Conservation (phyloP, 164 flowering plant species). For the Chloranthus sessilifolius region DNA sequence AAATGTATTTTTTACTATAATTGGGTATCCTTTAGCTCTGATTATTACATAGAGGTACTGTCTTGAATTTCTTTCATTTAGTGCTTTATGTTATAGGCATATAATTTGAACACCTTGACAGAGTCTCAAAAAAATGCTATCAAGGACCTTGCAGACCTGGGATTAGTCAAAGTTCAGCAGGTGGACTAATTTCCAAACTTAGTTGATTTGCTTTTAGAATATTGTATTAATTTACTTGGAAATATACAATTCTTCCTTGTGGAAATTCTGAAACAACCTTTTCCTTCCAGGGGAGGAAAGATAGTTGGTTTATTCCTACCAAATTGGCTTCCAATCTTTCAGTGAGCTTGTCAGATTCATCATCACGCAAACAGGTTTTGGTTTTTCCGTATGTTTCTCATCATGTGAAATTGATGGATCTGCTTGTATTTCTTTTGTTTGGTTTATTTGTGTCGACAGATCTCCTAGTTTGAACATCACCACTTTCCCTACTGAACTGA, state of each 20-base stretch:
- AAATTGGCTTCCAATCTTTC: constrained; percentile 89
- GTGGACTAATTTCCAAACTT: constrained; percentile 22
- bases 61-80: not conserved
- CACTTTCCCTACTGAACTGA: too few species aligned
- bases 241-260: not conserved
- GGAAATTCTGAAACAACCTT: too few species aligned
- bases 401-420: too few species aligned
- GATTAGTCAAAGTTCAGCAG: constrained; percentile 91
- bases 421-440: too few species aligned
- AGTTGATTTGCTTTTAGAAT: not conserved
- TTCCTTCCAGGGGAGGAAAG: constrained; percentile 80
- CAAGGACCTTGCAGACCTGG: constrained; percentile 86
- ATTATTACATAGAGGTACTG: not conserved
- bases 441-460: too few species aligned
- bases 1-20: too few species aligned
- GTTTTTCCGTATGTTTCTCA: not conserved
- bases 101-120: constrained; percentile 63
- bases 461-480: too few species aligned
- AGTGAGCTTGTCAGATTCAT: constrained; percentile 78
- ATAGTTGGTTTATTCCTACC: constrained; percentile 97
- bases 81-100: constrained; percentile 47
- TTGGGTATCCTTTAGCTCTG: not conserved
- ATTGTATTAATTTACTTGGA: not conserved
- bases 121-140: constrained; percentile 53
- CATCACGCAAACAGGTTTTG: constrained; percentile 76